These are phyloP conservation scores for Talaromyces ruber DNA, from an alignment of 495 filamentous ascomycete genomes.

Conservation along the genomic window DNA sequence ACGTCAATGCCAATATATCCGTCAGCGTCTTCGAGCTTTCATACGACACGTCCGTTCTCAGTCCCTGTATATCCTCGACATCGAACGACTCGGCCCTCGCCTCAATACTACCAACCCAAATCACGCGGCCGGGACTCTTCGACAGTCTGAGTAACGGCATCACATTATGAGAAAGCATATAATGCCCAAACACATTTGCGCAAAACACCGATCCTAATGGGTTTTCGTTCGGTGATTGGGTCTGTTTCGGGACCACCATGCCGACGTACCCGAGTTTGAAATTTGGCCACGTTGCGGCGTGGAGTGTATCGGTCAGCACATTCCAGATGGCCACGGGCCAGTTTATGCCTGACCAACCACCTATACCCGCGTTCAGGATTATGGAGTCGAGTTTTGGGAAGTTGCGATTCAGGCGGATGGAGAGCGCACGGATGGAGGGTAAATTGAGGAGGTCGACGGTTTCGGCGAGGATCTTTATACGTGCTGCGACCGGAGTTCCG, in stretches of 20 bases:
- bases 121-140: conserved; percentile 56
- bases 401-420: conserved; percentile 32
- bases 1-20: conserved; percentile 72
- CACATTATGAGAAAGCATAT: conserved; percentile 76
- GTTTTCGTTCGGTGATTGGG: conserved; percentile 32
- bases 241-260: conserved; percentile 33
- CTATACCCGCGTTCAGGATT: conserved; percentile 82
- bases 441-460: conserved; percentile 50
- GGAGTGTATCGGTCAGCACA: conserved; percentile 54
- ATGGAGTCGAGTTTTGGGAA: conserved; percentile 68
- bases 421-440: conserved; percentile 43
- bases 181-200: conserved; percentile 92
- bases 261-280: conserved; percentile 64
- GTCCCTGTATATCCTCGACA: conserved; percentile 66
- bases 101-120: conserved; percentile 83
- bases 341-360: conserved; percentile 74
- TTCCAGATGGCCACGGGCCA: conserved; percentile 55
- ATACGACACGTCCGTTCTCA: conserved; percentile 56
- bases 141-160: conserved; percentile 57
- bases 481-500: conserved; percentile 14
- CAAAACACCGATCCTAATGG: conserved; percentile 74
- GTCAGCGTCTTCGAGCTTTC: conserved; percentile 80
- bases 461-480: conserved; percentile 39
- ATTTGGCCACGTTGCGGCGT: conserved; percentile 66
- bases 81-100: conserved; percentile 47